A percentile compares a stretch with the other conserved stretches of the same genome.
Conservation (phyloP, 129 eudicot species). For the Flaveria trinervia region DNA sequence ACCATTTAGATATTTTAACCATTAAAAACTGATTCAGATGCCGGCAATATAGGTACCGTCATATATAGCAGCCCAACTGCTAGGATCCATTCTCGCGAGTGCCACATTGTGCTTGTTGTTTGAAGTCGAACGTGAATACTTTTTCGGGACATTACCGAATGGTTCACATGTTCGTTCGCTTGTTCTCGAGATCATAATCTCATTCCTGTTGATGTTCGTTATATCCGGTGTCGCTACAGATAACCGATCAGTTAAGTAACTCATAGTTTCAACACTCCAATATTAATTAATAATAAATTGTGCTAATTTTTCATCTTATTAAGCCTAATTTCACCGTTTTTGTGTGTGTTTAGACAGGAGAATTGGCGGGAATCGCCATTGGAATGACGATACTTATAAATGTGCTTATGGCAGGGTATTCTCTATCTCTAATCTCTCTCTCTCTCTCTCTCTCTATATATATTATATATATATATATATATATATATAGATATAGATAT, state of each 20-base stretch:
- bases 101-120: constrained; percentile 44
- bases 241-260: constrained; percentile 56
- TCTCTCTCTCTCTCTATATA: background rate
- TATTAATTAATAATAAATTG: background rate
- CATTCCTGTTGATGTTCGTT: constrained; percentile 70
- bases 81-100: constrained; percentile 65
- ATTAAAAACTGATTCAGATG: too few species aligned
- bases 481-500: background rate
- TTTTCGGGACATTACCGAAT: constrained; percentile 56
- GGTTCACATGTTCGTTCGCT: constrained; percentile 47
- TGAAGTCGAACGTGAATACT: constrained; percentile 36
- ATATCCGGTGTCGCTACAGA: constrained; percentile 70
- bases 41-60: constrained; percentile 48
- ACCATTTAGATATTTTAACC: too few species aligned
- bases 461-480: too few species aligned
- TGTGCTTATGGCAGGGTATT: constrained; percentile 58
- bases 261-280: background rate
- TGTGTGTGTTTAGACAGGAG: constrained; percentile 51
- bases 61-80: constrained; percentile 51
- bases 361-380: constrained; percentile 67
- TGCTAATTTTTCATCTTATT: background rate
- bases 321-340: background rate
- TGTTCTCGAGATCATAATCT: constrained; percentile 46
- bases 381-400: constrained; percentile 62
- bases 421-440: background rate